phyloP scores from a whole-genome alignment of 2,329 filamentous ascomycete species.

The Pseudopyrenochaeta lycopersici region DNA sequence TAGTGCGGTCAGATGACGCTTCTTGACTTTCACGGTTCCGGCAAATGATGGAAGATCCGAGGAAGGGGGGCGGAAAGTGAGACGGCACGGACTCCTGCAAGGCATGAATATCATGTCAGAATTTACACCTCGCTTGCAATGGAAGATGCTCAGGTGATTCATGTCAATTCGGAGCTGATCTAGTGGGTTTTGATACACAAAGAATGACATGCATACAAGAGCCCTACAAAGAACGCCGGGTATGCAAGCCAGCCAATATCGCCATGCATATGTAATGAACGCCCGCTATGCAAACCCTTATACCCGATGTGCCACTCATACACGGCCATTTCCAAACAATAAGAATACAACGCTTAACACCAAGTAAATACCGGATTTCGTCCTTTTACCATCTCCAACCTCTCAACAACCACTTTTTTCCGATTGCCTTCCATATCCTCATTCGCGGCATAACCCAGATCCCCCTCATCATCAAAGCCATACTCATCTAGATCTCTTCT shows the following conservation, averaged over 20 bases:
- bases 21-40: constrained; percentile 6
- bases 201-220: not conserved
- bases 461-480: constrained; percentile 77
- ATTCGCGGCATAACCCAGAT: constrained; percentile 92
- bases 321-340: not conserved
- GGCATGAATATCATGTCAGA: not conserved
- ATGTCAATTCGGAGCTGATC: not conserved
- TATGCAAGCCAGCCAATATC: constrained; percentile 10
- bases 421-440: constrained; percentile 92
- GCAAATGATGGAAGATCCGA: constrained; percentile 9
- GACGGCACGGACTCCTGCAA: constrained; percentile 9
- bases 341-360: constrained; percentile 67
- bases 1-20: constrained; percentile 37
- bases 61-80: not conserved
- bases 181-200: not conserved
- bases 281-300: constrained; percentile 12
- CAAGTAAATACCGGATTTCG: constrained; percentile 97
- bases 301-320: not conserved
- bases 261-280: constrained; percentile 8
- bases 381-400: constrained; percentile 93
- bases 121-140: not conserved
- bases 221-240: constrained; percentile 10
- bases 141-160: not conserved
- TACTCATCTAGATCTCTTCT: constrained; percentile 62
- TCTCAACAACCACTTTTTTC: constrained; percentile 95